phyloP scores from a whole-genome alignment of 148 eudicot genomes.

The Chenopodium formosanum region DNA sequence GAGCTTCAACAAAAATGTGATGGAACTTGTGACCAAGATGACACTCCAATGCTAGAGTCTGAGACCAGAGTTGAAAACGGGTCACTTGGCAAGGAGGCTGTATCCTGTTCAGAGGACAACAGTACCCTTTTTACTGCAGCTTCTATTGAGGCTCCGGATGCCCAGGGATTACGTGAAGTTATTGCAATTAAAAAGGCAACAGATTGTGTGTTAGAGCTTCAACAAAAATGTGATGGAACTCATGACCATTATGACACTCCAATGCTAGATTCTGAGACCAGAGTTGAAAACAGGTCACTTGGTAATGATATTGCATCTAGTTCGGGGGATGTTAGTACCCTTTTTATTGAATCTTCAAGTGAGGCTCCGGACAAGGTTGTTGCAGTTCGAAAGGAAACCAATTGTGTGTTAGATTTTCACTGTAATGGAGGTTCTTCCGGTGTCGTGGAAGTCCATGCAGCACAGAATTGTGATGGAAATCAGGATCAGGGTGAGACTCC shows the following conservation, averaged over 20 bases:
- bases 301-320: background rate
- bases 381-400: constrained; percentile 21
- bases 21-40: constrained; percentile 7
- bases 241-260: background rate
- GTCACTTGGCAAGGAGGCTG: constrained; percentile 8
- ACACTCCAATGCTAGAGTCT: background rate
- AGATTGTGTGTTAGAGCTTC: constrained; percentile 2
- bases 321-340: constrained; percentile 16
- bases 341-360: background rate
- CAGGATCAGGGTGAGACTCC: background rate
- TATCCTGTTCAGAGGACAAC: constrained; percentile 11
- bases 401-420: background rate
- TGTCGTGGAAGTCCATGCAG: constrained; percentile 2
- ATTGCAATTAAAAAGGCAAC: constrained; percentile 20
- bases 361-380: constrained; percentile 3
- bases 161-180: constrained; percentile 20
- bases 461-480: background rate
- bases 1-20: background rate
- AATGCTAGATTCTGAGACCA: constrained; percentile 1
- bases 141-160: constrained; percentile 22
- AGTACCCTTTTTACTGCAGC: constrained; percentile 24
- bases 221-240: background rate
- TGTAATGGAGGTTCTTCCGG: constrained; percentile 7
- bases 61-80: constrained; percentile 10
- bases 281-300: constrained; percentile 18